A percentile compares a stretch with the other conserved stretches of the same genome.
Conservation (phyloP, 129 eudicot genomes). For the Flaveria brownii region DNA sequence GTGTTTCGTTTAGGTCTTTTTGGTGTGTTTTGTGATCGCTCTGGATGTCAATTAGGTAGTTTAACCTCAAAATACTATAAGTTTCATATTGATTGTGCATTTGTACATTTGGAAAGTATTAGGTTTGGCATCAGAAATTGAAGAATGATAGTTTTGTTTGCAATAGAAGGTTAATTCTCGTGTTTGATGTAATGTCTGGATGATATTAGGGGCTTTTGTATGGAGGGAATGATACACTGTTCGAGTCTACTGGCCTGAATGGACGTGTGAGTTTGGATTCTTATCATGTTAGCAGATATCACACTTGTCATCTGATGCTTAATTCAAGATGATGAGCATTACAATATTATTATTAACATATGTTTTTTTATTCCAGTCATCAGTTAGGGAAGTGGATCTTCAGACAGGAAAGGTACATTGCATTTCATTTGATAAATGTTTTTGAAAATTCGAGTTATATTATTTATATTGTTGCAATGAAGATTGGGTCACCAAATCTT, state of each 20-base stretch:
- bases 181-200: conserved; percentile 16
- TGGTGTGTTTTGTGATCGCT: neutral
- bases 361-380: conserved; percentile 57
- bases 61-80: too few species aligned
- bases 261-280: conserved; percentile 57
- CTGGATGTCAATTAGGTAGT: too few species aligned
- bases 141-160: neutral
- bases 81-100: neutral
- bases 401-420: conserved; percentile 71
- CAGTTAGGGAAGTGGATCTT: conserved; percentile 79
- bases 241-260: conserved; percentile 92
- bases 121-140: neutral
- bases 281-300: conserved; percentile 14
- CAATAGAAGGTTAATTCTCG: neutral
- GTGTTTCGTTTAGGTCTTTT: neutral
- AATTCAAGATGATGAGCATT: neutral
- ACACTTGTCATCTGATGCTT: neutral
- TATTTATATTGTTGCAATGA: neutral
- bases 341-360: conserved; percentile 18
- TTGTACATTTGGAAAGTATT: neutral
- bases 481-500: neutral
- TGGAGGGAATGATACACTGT: conserved; percentile 73
- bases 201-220: conserved; percentile 84
- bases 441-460: neutral
- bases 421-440: neutral